phyloP scores from a whole-genome alignment of 306 rosid species.

The Vachellia pachyceras region DNA sequence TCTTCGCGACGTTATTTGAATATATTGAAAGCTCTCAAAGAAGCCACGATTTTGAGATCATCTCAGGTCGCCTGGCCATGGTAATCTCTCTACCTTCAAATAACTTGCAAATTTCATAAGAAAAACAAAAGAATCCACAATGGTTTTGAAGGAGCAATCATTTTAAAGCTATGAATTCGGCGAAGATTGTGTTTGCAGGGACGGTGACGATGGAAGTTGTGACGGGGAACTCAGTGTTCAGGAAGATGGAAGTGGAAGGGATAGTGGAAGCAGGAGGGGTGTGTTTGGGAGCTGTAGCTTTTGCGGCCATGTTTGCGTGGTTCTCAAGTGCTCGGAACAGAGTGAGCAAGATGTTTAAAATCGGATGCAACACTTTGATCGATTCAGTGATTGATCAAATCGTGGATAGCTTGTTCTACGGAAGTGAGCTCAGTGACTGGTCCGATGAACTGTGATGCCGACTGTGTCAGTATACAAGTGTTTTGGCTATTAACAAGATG shows the following conservation, averaged over 20 bases:
- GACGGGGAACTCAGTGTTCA: slow-evolving; percentile 82
- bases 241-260: slow-evolving; percentile 75
- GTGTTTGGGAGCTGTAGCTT: slow-evolving; percentile 73
- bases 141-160: neutral
- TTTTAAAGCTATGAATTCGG: neutral
- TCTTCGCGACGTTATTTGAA: slow-evolving; percentile 75
- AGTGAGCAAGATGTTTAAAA: slow-evolving; percentile 68
- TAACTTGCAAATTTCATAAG: neutral
- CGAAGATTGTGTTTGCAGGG: slow-evolving; percentile 80
- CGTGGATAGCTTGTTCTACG: slow-evolving; percentile 85
- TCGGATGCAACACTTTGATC: slow-evolving; percentile 68
- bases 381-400: slow-evolving; percentile 84
- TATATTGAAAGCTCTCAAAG: slow-evolving; percentile 84
- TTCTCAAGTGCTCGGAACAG: slow-evolving; percentile 68
- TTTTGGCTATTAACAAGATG: too few relatives aligned
- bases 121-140: neutral
- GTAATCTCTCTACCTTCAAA: slow-evolving; percentile 36
- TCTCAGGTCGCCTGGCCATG: slow-evolving; percentile 95
- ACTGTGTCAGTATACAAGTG: too few relatives aligned
- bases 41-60: slow-evolving; percentile 87
- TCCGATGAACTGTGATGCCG: slow-evolving; percentile 56
- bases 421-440: slow-evolving; percentile 55
- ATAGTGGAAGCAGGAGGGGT: slow-evolving; percentile 78
- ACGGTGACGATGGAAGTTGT: slow-evolving; percentile 70
- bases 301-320: slow-evolving; percentile 78